These are phyloP conservation scores for Solanum gracilifrons DNA, from an alignment of 257 asterid species.

Conservation along the genomic window DNA sequence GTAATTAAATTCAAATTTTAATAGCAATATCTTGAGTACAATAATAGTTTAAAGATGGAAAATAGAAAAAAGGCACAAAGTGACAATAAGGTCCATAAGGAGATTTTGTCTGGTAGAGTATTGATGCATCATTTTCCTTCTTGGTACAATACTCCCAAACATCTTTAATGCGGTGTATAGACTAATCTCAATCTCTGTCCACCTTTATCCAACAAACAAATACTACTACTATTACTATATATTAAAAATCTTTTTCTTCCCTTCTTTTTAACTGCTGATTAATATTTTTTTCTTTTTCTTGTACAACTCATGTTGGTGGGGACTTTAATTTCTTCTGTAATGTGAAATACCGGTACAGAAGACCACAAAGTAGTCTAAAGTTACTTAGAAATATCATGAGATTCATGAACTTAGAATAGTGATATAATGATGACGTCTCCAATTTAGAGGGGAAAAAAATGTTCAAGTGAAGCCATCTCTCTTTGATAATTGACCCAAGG, in stretches of 20 bases:
- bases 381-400: not conserved
- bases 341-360: not conserved
- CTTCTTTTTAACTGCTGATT: not conserved
- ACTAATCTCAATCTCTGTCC: not conserved
- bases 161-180: not conserved
- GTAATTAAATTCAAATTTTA: not conserved
- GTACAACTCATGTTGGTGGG: not conserved
- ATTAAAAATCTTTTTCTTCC: not conserved
- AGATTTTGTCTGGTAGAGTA: not conserved
- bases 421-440: not conserved
- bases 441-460: not conserved
- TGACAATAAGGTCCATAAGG: conserved; percentile 11
- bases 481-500: not conserved
- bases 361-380: not conserved
- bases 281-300: not conserved
- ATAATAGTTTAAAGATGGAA: not conserved
- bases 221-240: not conserved
- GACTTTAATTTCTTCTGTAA: not conserved
- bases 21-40: not conserved
- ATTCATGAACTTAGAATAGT: not conserved
- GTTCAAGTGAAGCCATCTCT: not conserved
- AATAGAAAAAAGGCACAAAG: not conserved
- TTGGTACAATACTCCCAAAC: conserved; percentile 1
- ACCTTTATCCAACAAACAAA: not conserved
- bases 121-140: conserved; percentile 27